Evolutionary conservation across 345 rosid genomes (phyloP), one percentile per base, ranked within the genome.

Genomic region (Capsella bursapastoris): DNA sequence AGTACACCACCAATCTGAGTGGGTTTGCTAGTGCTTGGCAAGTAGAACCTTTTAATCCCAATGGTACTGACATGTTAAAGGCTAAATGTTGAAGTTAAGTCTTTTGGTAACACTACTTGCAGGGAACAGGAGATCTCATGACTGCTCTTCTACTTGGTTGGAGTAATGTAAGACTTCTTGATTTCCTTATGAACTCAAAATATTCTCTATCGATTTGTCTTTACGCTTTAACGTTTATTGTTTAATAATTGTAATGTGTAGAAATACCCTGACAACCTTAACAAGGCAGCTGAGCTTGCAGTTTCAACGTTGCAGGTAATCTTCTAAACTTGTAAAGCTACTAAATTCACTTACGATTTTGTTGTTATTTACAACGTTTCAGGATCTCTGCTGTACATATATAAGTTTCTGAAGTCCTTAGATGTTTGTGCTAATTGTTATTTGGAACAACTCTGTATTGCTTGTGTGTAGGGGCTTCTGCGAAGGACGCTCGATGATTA

Each of bases 51-150:
- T 64, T 31, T 48, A 47, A 29, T 64, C 27, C 57, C 44, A 8
- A 5, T 64, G 8, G 57, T 13, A 5, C 73, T 7, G 16, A 71
- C 28, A 2, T 14, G 5, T 11, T 47, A 31, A 57, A 44, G 18
- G 56, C 53, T 41, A 53, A 61, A 59, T 71, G 55, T 79, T 56
- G 28, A 79, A 22, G 3, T 7, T 71, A 22, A 57, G 14, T 49
- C 29, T 75, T 35, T 40, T 13, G 2, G 64, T 44, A 44, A 61
- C 67, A 51, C 55, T 48, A 62, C 37, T 14, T 86, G 82, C 70
- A 95, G 98, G 99, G 99, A 73, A 92, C 97, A 1, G 99, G 99
- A 79, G 99, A 95, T 88, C 87, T 92, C 65, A 90, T 83, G 90
- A 95, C 99, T 35, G 96, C 99, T 72, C 96, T 95, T 65, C 84